Percentiles rank a stretch among this genome's conserved stretches.
These are phyloP conservation scores for Boletales sp. DNA, from an alignment of 768 basidiomycete genomes.

Conservation along the genomic window DNA sequence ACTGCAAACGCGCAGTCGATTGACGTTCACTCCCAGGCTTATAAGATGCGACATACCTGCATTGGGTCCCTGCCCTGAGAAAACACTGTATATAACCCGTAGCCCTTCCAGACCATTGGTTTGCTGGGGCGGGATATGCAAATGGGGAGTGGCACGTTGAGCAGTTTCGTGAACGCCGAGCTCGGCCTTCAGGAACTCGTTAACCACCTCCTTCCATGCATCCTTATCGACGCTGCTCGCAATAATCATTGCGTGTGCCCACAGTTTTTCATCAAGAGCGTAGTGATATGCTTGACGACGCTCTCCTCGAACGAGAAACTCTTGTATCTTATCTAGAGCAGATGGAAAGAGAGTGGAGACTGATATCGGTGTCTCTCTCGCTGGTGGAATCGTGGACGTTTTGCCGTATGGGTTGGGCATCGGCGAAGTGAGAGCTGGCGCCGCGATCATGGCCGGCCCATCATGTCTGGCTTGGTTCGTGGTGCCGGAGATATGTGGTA, in stretches of 20 bases:
- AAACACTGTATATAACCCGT: constrained; percentile 76
- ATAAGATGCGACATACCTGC: constrained; percentile 47
- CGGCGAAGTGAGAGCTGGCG: constrained; percentile 32
- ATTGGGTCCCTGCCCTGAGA: constrained; percentile 77
- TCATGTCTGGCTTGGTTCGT: constrained; percentile 20
- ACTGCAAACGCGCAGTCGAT: constrained; percentile 40
- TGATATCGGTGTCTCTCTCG: constrained; percentile 52
- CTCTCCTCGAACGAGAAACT: constrained; percentile 78
- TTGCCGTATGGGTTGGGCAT: constrained; percentile 17
- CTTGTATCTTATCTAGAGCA: constrained; percentile 72
- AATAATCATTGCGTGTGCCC: constrained; percentile 96
- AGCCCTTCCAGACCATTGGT: constrained; percentile 67
- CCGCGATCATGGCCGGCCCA: constrained; percentile 11
- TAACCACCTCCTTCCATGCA: constrained; percentile 87
- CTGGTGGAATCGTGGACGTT: constrained; percentile 15
- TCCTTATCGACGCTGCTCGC: constrained; percentile 92
- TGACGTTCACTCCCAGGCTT: not conserved
- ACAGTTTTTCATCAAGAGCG: constrained; percentile 84
- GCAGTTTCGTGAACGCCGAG: constrained; percentile 44
- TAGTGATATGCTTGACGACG: constrained; percentile 83
- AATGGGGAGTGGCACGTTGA: constrained; percentile 10
- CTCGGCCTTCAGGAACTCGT: constrained; percentile 80
- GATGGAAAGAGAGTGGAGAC: constrained; percentile 58
- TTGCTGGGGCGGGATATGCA: constrained; percentile 17
- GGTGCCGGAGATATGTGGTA: constrained; percentile 49